Conservation (phyloP, 805 yeast genomes). For the Wickerhamiella sergipiensis region DNA sequence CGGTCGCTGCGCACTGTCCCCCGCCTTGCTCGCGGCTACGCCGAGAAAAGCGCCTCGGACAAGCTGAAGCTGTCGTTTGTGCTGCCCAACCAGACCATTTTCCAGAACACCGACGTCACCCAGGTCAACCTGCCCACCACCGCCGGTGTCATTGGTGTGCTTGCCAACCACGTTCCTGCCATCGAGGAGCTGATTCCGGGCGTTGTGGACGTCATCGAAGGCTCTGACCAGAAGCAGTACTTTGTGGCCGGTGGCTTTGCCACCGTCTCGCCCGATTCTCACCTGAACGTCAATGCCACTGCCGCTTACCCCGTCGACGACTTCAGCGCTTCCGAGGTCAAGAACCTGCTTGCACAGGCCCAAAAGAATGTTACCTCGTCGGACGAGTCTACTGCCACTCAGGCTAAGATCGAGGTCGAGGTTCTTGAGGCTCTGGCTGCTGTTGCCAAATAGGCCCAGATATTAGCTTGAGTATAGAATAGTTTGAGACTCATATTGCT, state of each 20-base stretch:
- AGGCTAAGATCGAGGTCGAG: constrained; percentile 90
- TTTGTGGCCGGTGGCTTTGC: constrained; percentile 96
- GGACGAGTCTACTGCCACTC: constrained; percentile 79
- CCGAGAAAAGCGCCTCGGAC: constrained; percentile 51
- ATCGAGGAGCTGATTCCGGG: constrained; percentile 96
- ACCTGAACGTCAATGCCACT: constrained; percentile 78
- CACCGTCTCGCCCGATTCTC: constrained; percentile 87
- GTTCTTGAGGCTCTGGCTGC: constrained; percentile 88
- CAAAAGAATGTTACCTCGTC: constrained; percentile 77
- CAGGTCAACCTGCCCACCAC: constrained; percentile 94
- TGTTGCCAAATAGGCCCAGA: constrained; percentile 45
- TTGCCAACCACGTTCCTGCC: constrained; percentile 95
- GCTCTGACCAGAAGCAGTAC: constrained; percentile 60
- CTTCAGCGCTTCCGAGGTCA: constrained; percentile 66
- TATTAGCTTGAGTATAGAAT: not conserved
- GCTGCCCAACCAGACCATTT: constrained; percentile 47
- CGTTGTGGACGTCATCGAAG: constrained; percentile 78
- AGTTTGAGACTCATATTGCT: not conserved
- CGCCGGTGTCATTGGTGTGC: constrained; percentile 91
- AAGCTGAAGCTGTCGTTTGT: constrained; percentile 79
- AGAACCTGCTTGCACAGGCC: constrained; percentile 77
- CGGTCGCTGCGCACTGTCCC: constrained; percentile 18
- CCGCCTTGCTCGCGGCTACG: constrained; percentile 41
- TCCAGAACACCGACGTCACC: constrained; percentile 24
- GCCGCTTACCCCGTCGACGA: constrained; percentile 90